Conservation (phyloP, 139 green algal species). For the Chlorella sp. region DNA sequence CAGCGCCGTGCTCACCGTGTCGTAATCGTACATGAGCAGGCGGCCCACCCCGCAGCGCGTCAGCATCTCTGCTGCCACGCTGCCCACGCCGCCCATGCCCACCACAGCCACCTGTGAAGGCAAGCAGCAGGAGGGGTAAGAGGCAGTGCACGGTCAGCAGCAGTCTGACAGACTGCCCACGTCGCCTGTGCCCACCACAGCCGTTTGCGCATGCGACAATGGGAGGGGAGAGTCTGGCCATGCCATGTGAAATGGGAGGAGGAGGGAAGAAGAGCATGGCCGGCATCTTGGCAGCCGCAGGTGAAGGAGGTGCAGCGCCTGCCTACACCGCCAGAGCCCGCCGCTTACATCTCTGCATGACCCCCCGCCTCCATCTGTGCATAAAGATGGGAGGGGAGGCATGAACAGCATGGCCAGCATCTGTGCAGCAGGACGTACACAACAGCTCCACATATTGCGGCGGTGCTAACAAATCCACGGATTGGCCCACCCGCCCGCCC, state of each 20-base stretch:
- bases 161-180: slow-evolving; percentile 92
- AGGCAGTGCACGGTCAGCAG: not conserved
- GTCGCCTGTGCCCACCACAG: slow-evolving; percentile 91
- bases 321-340: no score
- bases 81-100: slow-evolving; percentile 94
- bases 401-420: no score
- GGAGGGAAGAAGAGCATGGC: no score
- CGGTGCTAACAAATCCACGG: not conserved
- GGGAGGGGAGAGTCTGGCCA: not conserved
- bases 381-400: not conserved
- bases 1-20: slow-evolving; percentile 56
- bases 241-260: not conserved
- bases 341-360: not conserved
- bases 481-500: not conserved
- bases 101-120: slow-evolving; percentile 74
- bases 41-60: slow-evolving; percentile 93
- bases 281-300: no score
- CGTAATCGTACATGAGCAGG: slow-evolving; percentile 92
- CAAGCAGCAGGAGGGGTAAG: not conserved
- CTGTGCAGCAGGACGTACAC: not conserved
- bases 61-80: slow-evolving; percentile 97
- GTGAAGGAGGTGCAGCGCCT: no score
- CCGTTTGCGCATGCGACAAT: slow-evolving; percentile 45
- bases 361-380: not conserved
- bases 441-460: not conserved